Evolutionary conservation across 129 eudicot species (phyloP), one percentile per base, ranked within the genome.

Genomic region (Erigeron canadensis): DNA sequence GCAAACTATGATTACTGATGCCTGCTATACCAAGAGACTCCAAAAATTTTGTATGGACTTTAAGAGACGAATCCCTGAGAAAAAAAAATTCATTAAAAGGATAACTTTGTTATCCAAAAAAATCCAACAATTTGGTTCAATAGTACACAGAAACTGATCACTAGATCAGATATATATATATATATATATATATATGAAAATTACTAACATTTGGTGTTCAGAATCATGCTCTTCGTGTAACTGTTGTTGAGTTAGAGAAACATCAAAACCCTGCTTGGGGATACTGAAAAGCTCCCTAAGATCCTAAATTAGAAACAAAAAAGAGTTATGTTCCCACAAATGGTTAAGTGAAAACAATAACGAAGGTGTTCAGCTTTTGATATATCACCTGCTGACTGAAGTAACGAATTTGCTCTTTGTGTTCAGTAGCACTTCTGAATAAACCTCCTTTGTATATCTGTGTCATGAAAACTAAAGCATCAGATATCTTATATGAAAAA

Each of bases 361-460:
- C 21, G 60, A 23, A 38, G 51, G 42, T 41, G 40, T 61, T 23
- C 69, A 19, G 62, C 63, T 38, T 41, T 50, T 10, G 28, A 19
- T 62, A 10, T 74, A 46, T 39, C 75, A 90, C 99, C 85, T 90
- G 96, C 75, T 88, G 91, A 73, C 96, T 87, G 80, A 95, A 95
- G 72, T 95, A 95, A 2, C 97, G 91, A 59, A 87, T 88, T 81
- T 90, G 97, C 61, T 90, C 99, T 81, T 88, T 95, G 78, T 95
- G 99, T 70, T 95, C 99, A 11, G 99, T 95, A 66, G 99, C 99
- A 72, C 96, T 95, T 88, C 75, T 95, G 77, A 95, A 95, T 65
- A 95, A 82, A 3, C 99, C 97, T 18, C 97, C 99, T 84, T 95
- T 95, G 81, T 73, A 95, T 81, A 95, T 82, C 99, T 95, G 82